Evolutionary conservation across 2,329 filamentous ascomycete species (phyloP).

Genomic region (Colletotrichum liriopes): DNA sequence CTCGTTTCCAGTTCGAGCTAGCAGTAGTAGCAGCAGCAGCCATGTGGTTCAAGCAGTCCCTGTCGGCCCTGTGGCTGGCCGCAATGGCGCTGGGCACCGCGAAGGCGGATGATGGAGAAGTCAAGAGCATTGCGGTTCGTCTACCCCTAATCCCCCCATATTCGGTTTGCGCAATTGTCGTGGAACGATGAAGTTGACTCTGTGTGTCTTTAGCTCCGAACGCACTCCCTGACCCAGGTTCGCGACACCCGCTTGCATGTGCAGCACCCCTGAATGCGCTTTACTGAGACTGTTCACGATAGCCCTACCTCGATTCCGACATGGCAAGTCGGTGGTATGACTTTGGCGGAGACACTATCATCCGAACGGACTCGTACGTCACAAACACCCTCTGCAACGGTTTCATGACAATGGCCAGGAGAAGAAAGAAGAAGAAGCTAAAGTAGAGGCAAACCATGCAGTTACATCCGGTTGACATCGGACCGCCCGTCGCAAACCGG

Average conservation of each 20-base stretch:
- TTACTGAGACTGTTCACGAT: slow-evolving; percentile 44
- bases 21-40: slow-evolving; percentile 48
- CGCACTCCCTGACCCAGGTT: slow-evolving; percentile 86
- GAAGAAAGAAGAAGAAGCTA: slow-evolving; percentile 40
- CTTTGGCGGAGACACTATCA: slow-evolving; percentile 95
- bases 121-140: slow-evolving; percentile 68
- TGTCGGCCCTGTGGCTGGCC: slow-evolving; percentile 66
- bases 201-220: slow-evolving; percentile 76
- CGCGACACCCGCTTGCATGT: slow-evolving; percentile 22
- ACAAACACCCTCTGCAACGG: background rate
- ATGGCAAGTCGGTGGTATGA: slow-evolving; percentile 99
- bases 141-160: background rate
- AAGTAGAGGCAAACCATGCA: slow-evolving; percentile 54
- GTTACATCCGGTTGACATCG: slow-evolving; percentile 93
- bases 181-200: slow-evolving; percentile 35
- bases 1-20: slow-evolving; percentile 26
- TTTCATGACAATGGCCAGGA: background rate
- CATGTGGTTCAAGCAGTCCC: slow-evolving; percentile 63
- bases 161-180: background rate
- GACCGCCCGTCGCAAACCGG: slow-evolving; percentile 92
- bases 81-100: slow-evolving; percentile 66
- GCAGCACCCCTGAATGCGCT: slow-evolving; percentile 24
- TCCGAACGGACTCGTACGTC: slow-evolving; percentile 78
- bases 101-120: slow-evolving; percentile 61
- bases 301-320: slow-evolving; percentile 98